These are phyloP conservation scores for Russula foetens DNA, from an alignment of 768 basidiomycete species.

Conservation along the genomic window DNA sequence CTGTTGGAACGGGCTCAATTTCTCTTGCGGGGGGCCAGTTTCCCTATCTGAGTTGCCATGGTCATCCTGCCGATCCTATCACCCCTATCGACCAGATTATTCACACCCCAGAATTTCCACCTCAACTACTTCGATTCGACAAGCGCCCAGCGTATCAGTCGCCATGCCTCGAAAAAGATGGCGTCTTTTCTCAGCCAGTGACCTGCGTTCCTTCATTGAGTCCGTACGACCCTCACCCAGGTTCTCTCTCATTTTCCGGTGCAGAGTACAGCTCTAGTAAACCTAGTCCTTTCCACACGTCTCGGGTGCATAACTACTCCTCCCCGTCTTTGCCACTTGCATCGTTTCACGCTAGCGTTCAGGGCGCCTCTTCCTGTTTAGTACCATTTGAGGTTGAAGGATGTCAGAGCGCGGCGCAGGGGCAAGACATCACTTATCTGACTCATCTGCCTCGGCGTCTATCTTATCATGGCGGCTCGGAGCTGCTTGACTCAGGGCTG, in stretches of 20 bases:
- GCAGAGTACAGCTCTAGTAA: neutral
- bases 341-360: neutral
- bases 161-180: constrained; percentile 1
- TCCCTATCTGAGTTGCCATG: constrained; percentile 6
- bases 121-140: constrained; percentile 21
- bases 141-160: neutral
- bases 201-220: neutral
- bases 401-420: neutral
- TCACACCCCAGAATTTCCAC: constrained; percentile 25
- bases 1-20: neutral
- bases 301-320: constrained; percentile 10
- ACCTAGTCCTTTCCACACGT: constrained; percentile 7
- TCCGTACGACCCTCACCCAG: neutral
- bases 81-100: constrained; percentile 27
- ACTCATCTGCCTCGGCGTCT: constrained; percentile 15
- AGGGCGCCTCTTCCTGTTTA: neutral
- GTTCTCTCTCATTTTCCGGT: neutral
- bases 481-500: neutral
- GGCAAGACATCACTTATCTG: constrained; percentile 1
- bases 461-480: constrained; percentile 13
- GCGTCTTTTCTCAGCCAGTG: neutral
- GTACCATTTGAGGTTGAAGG: constrained; percentile 1
- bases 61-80: constrained; percentile 11
- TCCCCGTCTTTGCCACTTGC: constrained; percentile 11
- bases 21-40: constrained; percentile 5